phyloP scores from a whole-genome alignment of 495 filamentous ascomycete species.

The Neurospora sp. region DNA sequence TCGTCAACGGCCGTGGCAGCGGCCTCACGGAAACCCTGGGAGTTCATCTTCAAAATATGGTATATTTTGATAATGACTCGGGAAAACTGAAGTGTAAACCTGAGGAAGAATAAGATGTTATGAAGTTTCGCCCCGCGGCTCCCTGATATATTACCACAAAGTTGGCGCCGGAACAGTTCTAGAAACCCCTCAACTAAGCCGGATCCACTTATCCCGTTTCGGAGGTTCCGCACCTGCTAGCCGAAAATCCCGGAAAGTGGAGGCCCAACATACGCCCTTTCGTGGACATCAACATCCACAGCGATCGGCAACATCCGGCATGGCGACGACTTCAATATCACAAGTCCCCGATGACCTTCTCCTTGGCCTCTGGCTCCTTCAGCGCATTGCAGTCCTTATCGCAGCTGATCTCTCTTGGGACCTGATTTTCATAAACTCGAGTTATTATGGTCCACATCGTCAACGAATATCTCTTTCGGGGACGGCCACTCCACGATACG shows the following conservation, averaged over 20 bases:
- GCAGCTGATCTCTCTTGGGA: constrained; percentile 3
- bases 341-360: background rate
- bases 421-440: background rate
- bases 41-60: constrained; percentile 52
- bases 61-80: background rate
- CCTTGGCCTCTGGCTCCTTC: background rate
- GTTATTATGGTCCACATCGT: background rate
- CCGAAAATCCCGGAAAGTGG: background rate
- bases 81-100: background rate
- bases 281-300: background rate
- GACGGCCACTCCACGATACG: background rate
- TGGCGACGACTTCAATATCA: background rate
- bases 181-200: background rate
- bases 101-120: background rate
- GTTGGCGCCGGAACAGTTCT: background rate
- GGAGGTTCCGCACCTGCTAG: background rate
- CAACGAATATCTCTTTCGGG: background rate
- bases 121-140: background rate
- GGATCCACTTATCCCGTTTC: background rate
- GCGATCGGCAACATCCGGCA: background rate
- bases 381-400: constrained; percentile 4
- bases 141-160: background rate
- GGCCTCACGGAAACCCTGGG: constrained; percentile 68
- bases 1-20: constrained; percentile 78
- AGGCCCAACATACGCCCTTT: background rate